Conservation (phyloP, 192 early-diverging fungal genomes). For the Coemansia sp. region DNA sequence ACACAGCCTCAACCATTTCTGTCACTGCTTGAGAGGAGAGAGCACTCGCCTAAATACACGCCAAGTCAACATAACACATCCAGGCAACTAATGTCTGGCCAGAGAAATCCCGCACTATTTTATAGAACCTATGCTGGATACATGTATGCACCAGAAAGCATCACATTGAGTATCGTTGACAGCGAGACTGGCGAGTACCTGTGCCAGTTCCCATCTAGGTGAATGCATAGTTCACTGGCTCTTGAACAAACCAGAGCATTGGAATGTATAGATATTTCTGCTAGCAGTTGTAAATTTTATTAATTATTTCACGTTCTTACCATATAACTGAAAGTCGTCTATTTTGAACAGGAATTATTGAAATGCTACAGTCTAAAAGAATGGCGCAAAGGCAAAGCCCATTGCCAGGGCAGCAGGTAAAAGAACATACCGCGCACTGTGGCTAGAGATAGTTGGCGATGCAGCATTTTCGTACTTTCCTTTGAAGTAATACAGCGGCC, state of each 20-base stretch:
- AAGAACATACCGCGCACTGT: background rate
- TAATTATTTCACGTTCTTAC: no score
- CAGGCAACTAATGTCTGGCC: background rate
- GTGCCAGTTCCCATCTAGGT: slow-evolving; percentile 19
- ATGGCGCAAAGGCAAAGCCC: slow-evolving; percentile 3
- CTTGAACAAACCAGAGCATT: no score
- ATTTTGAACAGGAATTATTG: background rate
- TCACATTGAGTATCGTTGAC: slow-evolving; percentile 33
- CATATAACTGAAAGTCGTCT: no score
- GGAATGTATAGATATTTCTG: background rate
- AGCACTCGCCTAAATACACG: slow-evolving; percentile 22
- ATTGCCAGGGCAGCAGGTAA: background rate
- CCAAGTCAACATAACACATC: background rate
- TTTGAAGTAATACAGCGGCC: slow-evolving; percentile 50
- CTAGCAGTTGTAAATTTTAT: background rate
- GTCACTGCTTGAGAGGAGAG: slow-evolving; percentile 23
- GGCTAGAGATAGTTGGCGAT: background rate
- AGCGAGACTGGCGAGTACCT: slow-evolving; percentile 48
- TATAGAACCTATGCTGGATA: slow-evolving; percentile 33
- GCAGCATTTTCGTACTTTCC: slow-evolving; percentile 50
- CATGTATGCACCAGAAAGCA: slow-evolving; percentile 24
- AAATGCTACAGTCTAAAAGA: background rate
- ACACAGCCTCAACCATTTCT: background rate
- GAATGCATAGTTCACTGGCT: background rate
- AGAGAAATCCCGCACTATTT: slow-evolving; percentile 10